Evolutionary conservation across 2,329 filamentous ascomycete genomes (phyloP).

Genomic region (Pseudogymnoascus sp.): DNA sequence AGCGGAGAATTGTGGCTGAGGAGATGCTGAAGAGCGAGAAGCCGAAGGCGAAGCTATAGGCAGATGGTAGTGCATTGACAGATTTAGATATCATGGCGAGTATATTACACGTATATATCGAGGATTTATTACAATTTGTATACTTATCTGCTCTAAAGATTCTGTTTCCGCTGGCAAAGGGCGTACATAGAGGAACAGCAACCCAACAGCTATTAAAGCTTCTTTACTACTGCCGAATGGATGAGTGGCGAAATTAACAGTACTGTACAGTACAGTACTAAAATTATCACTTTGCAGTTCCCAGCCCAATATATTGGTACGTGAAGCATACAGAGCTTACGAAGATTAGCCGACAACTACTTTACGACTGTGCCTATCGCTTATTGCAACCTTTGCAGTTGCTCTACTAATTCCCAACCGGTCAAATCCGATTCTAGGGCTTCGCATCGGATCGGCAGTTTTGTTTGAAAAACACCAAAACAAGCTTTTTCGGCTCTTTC

Average conservation of each 20-base stretch:
- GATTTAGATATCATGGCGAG: neutral
- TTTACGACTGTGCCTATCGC: too few species aligned
- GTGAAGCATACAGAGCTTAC: too few species aligned
- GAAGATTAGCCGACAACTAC: too few species aligned
- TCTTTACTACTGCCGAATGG: too few species aligned
- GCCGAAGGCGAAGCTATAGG: slow-evolving; percentile 37
- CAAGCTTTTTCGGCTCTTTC: neutral
- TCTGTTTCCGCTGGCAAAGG: too few species aligned
- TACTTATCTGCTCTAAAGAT: too few species aligned
- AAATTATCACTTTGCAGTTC: too few species aligned
- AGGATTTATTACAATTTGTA: neutral
- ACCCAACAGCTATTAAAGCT: too few species aligned
- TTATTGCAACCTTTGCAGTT: neutral
- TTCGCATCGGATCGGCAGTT: neutral
- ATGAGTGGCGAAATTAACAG: too few species aligned
- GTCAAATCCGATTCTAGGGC: neutral
- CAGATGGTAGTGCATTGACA: neutral
- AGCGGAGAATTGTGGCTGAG: slow-evolving; percentile 78
- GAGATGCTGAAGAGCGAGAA: slow-evolving; percentile 67
- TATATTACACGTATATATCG: neutral
- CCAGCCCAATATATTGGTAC: too few species aligned
- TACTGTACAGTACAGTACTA: too few species aligned
- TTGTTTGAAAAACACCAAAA: neutral
- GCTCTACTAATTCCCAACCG: neutral
- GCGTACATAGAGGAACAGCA: too few species aligned